These are phyloP conservation scores for Penicillium polonicum DNA, from an alignment of 2,329 filamentous ascomycete species.

Conservation along the genomic window DNA sequence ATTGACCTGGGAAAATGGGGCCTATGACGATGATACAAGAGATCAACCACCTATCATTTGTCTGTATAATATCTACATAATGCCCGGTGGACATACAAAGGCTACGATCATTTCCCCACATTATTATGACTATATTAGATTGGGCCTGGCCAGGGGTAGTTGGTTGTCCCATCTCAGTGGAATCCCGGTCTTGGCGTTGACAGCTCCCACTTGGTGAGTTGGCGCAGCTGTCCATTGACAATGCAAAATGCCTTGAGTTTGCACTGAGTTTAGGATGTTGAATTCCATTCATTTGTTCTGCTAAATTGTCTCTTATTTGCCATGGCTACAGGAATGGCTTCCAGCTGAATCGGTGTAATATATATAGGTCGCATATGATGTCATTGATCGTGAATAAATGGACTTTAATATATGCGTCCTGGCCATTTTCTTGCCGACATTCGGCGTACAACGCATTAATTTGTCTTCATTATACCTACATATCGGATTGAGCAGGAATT, in stretches of 20 bases:
- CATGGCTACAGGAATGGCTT: not conserved
- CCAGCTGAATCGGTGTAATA: not conserved
- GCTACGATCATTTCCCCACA: slow-evolving; percentile 8
- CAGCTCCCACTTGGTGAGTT: not conserved
- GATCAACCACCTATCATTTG: slow-evolving; percentile 1
- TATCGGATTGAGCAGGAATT: not conserved
- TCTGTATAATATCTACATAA: not conserved
- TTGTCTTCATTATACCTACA: not conserved
- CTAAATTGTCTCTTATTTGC: no score
- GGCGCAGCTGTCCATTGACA: not conserved
- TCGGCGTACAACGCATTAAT: not conserved
- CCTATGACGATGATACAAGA: slow-evolving; percentile 20
- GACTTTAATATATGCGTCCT: not conserved
- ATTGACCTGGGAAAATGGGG: slow-evolving; percentile 21
- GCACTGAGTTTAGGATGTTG: no score
- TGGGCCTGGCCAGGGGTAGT: not conserved
- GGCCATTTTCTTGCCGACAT: not conserved
- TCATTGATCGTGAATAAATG: not conserved
- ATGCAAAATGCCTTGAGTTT: not conserved
- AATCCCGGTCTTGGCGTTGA: not conserved
- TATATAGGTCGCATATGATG: not conserved
- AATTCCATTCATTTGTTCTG: no score
- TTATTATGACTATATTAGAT: not conserved
- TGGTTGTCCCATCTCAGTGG: not conserved
- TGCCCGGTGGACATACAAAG: not conserved